Base-by-base conservation (phyloP, 441 rosid species). In the Melastoma candidum region DNA sequence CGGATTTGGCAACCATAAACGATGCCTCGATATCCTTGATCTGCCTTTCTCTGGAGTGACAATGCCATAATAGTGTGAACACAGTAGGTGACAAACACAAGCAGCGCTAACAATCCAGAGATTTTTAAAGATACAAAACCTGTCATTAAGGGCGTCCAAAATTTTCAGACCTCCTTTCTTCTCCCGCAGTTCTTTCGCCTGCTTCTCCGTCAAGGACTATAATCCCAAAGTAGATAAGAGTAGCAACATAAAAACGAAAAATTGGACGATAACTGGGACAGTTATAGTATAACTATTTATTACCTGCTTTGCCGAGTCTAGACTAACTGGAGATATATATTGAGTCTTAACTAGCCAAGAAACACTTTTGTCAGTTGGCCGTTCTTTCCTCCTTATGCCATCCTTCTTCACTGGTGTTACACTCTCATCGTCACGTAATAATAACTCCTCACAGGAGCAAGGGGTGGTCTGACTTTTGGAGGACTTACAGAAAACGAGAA, bases 331-430 rank as follows among this genome's bases (percentile, higher is more conserved):
- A 72, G 99, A 93, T 55, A 93, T 88, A 64, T 93, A 93, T 59
- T 93, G 97, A 9, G 99, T 93, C 68, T 93, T 93, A 26, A 93
- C 99, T 63, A 93, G 79, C 99, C 99, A 93, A 60, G 99, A 76
- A 61, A 93, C 83, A 71, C 97, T 96, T 72, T 89, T 80, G 56
- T 93, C 99, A 25, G 96, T 86, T 14, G 99, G 99, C 43, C 99
- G 77, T 52, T 86, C 97, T 75, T 93, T 89, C 71, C 77, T 79
- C 64, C 72, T 76, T 67, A 93, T 86, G 64, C 98, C 97, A 64
- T 86, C 88, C 74, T 74, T 83, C 77, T 86, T 93, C 58, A 84
- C 73, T 47, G 95, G 88, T 17, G 96, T 78, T 53, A 71, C 73
- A 29, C 77, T 74, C 53, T 78, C 96, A 74, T 93, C 97, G 71